Evolutionary conservation across 768 basidiomycete species (phyloP).

Genomic region (Panaeolus papilionaceus): DNA sequence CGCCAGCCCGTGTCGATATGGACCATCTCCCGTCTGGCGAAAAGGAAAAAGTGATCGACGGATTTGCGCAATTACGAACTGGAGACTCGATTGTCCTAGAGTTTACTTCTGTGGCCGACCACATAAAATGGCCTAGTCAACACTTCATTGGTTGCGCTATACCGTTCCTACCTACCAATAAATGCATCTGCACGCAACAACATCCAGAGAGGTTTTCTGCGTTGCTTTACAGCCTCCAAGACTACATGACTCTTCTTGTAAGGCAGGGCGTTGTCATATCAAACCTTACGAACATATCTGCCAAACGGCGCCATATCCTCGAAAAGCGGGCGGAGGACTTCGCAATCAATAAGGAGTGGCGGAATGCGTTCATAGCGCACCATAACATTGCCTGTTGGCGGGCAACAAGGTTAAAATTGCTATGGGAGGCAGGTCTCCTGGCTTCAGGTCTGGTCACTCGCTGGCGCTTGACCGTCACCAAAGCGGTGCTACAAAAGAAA

Average conservation of each 20-base stretch:
- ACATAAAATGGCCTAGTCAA: conserved; percentile 39
- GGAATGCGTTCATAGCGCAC: conserved; percentile 36
- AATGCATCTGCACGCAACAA: conserved; percentile 27
- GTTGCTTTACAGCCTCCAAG: conserved; percentile 42
- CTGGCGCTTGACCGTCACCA: conserved; percentile 46
- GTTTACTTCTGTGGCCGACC: conserved; percentile 45
- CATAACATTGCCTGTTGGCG: conserved; percentile 47
- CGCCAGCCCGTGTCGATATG: neutral
- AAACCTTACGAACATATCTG: conserved; percentile 48
- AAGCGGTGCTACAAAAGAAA: neutral
- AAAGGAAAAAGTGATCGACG: neutral
- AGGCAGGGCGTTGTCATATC: conserved; percentile 36
- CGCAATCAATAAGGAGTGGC: conserved; percentile 31
- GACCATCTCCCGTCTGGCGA: neutral
- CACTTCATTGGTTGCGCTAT: conserved; percentile 48
- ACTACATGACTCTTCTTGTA: conserved; percentile 42
- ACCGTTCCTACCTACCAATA: conserved; percentile 41
- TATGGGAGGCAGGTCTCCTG: conserved; percentile 60
- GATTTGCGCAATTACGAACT: conserved; percentile 1
- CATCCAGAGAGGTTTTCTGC: conserved; percentile 39
- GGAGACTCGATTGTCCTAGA: conserved; percentile 31
- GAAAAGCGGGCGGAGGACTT: conserved; percentile 32
- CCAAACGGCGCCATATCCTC: conserved; percentile 35
- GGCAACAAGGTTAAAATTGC: conserved; percentile 50
- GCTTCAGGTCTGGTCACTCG: conserved; percentile 48